phyloP scores from a whole-genome alignment of 2,329 filamentous ascomycete genomes.

The Daldinia sp. region DNA sequence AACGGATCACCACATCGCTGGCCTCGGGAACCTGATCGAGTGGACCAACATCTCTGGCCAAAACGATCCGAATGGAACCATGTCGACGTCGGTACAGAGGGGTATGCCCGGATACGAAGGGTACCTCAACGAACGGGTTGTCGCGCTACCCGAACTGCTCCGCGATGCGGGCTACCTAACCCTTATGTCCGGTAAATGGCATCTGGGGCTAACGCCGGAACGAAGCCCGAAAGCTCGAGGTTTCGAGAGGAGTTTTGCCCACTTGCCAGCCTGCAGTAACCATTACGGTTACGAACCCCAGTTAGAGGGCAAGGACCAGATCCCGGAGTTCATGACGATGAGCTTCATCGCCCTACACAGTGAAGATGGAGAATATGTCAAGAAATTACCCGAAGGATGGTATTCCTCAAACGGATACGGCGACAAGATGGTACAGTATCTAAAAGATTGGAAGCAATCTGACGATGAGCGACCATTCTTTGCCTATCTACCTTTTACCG shows the following conservation, averaged over 20 bases:
- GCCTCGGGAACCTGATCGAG: conserved; percentile 66
- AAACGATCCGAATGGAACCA: conserved; percentile 45
- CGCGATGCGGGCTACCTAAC: conserved; percentile 67
- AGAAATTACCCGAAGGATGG: conserved; percentile 58
- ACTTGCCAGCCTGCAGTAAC: conserved; percentile 67
- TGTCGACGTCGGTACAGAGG: conserved; percentile 54
- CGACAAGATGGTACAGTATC: conserved; percentile 60
- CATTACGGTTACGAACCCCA: conserved; percentile 61
- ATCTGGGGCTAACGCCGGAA: conserved; percentile 66
- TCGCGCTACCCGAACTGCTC: conserved; percentile 65
- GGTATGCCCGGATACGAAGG: conserved; percentile 70
- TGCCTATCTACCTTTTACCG: conserved; percentile 67
- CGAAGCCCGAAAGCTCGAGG: conserved; percentile 63
- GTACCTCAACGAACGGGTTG: conserved; percentile 68
- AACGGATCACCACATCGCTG: conserved; percentile 67
- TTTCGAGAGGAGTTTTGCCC: conserved; percentile 66
- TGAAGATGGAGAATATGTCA: conserved; percentile 50
- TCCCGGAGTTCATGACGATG: conserved; percentile 51
- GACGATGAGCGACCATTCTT: conserved; percentile 60
- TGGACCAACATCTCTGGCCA: conserved; percentile 52
- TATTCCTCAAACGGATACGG: conserved; percentile 64
- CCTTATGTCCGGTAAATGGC: conserved; percentile 70
- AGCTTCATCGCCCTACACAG: conserved; percentile 51
- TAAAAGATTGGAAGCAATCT: conserved; percentile 55
- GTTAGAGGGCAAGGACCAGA: conserved; percentile 50